Percentiles rank a stretch among this genome's conserved stretches.
These are phyloP conservation scores for Nowakowskiella sp. DNA, from an alignment of 192 early-diverging fungal genomes.

Conservation along the genomic window DNA sequence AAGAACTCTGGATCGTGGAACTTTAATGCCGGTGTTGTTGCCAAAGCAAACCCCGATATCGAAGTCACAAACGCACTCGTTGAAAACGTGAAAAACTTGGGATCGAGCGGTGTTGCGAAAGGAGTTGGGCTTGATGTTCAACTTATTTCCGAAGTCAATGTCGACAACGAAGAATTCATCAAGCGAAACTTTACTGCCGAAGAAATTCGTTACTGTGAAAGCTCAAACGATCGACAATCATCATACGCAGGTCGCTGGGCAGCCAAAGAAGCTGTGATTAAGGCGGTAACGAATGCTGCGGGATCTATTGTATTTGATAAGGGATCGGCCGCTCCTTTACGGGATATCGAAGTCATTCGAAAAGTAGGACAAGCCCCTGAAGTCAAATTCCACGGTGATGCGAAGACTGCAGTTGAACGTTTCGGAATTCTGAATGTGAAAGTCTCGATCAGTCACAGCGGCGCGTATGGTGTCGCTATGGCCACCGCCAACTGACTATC, in stretches of 20 bases:
- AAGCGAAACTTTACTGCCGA: constrained; percentile 81
- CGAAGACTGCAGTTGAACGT: constrained; percentile 57
- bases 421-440: constrained; percentile 69
- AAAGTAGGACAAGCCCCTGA: constrained; percentile 66
- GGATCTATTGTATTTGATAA: constrained; percentile 54
- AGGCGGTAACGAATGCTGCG: constrained; percentile 63
- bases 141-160: constrained; percentile 69
- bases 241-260: constrained; percentile 92
- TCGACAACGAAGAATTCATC: constrained; percentile 76
- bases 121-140: constrained; percentile 87
- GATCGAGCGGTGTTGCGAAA: constrained; percentile 33
- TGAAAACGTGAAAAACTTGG: constrained; percentile 31
- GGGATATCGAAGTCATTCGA: constrained; percentile 78
- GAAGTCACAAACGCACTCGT: constrained; percentile 44
- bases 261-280: constrained; percentile 93
- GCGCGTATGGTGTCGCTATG: constrained; percentile 82
- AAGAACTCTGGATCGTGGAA: constrained; percentile 58
- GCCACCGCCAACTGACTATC: constrained; percentile 46
- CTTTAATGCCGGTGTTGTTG: constrained; percentile 35
- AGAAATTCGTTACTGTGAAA: constrained; percentile 74
- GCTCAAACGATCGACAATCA: constrained; percentile 61
- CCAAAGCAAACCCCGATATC: constrained; percentile 39
- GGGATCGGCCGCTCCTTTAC: constrained; percentile 77
- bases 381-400: constrained; percentile 76
- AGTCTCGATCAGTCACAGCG: constrained; percentile 89